A percentile compares a stretch with the other conserved stretches of the same genome.
These are phyloP conservation scores for Diaporthe ilicicola DNA, from an alignment of 2,329 filamentous ascomycete species.

Conservation along the genomic window DNA sequence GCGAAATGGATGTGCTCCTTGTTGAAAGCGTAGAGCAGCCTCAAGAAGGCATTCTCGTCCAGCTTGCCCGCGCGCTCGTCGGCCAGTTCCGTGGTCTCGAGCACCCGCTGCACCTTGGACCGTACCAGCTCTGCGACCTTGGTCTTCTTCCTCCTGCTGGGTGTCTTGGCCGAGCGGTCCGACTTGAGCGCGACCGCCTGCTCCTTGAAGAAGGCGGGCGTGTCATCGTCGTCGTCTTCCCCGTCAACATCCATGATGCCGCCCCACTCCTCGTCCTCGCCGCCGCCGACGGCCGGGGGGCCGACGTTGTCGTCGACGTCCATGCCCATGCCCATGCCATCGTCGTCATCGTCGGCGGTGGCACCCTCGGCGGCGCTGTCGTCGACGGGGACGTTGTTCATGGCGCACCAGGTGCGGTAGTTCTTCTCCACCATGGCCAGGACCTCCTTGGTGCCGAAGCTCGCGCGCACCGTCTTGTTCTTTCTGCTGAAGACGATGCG, in stretches of 20 bases:
- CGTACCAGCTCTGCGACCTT: slow-evolving; percentile 84
- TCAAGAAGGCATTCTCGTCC: slow-evolving; percentile 92
- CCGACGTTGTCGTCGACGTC: slow-evolving; percentile 52
- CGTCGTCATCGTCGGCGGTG: slow-evolving; percentile 47
- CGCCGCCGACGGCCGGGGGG: slow-evolving; percentile 48
- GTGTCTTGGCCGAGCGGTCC: slow-evolving; percentile 61
- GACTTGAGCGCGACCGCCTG: slow-evolving; percentile 50
- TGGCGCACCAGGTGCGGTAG: slow-evolving; percentile 88
- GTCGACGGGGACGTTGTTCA: slow-evolving; percentile 82
- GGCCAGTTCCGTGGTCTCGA: slow-evolving; percentile 81
- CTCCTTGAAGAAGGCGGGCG: slow-evolving; percentile 87
- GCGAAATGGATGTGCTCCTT: slow-evolving; percentile 93
- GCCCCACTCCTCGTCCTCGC: slow-evolving; percentile 56
- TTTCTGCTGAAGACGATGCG: slow-evolving; percentile 83
- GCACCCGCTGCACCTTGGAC: slow-evolving; percentile 84
- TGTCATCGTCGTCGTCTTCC: slow-evolving; percentile 71
- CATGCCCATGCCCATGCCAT: slow-evolving; percentile 36
- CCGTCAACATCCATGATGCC: slow-evolving; percentile 60
- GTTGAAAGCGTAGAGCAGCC: slow-evolving; percentile 83
- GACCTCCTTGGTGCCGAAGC: slow-evolving; percentile 83
- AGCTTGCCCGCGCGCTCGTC: slow-evolving; percentile 87
- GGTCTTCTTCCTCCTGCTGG: slow-evolving; percentile 78
- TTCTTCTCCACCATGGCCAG: slow-evolving; percentile 86
- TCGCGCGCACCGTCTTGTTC: slow-evolving; percentile 88
- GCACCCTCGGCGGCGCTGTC: slow-evolving; percentile 65